phyloP scores from a whole-genome alignment of 2,329 filamentous ascomycete genomes.

The Epichloe gansuensis region DNA sequence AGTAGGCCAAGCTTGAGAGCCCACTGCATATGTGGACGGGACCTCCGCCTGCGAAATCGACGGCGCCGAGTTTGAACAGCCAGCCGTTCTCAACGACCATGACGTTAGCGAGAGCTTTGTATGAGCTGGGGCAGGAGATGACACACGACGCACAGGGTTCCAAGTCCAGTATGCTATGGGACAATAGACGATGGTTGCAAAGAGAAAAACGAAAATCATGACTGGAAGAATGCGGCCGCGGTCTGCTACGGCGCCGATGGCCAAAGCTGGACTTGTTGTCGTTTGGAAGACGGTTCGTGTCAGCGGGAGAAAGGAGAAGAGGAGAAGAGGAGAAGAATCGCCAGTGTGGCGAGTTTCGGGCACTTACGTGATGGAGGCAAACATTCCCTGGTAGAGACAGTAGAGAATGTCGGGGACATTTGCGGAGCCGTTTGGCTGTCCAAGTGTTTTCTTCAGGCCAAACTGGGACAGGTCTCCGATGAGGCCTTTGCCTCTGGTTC shows the following conservation, averaged over 20 bases:
- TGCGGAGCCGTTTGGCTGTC: conserved; percentile 55
- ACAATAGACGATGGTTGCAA: conserved; percentile 60
- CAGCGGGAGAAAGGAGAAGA: not conserved
- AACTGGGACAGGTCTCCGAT: conserved; percentile 74
- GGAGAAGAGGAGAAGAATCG: not conserved
- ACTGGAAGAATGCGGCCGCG: conserved; percentile 49
- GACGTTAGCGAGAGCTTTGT: not conserved
- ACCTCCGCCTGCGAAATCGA: conserved; percentile 64
- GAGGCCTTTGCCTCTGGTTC: conserved; percentile 51
- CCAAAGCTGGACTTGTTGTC: conserved; percentile 37
- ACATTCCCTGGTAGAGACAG: conserved; percentile 81
- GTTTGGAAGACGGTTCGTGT: not conserved
- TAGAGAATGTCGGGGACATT: conserved; percentile 73
- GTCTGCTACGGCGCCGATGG: conserved; percentile 47
- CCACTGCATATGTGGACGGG: conserved; percentile 65
- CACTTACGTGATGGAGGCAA: conserved; percentile 72
- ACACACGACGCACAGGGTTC: conserved; percentile 35
- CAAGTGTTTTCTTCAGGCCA: conserved; percentile 67
- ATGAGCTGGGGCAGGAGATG: not conserved
- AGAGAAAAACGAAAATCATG: conserved; percentile 56
- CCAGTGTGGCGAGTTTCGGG: not conserved
- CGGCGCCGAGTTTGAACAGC: conserved; percentile 53
- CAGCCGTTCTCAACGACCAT: conserved; percentile 39
- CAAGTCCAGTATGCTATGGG: conserved; percentile 68
- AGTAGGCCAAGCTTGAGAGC: conserved; percentile 59